Base-by-base conservation (phyloP, 805 yeast species). In the Scheffersomyces lignosus region DNA sequence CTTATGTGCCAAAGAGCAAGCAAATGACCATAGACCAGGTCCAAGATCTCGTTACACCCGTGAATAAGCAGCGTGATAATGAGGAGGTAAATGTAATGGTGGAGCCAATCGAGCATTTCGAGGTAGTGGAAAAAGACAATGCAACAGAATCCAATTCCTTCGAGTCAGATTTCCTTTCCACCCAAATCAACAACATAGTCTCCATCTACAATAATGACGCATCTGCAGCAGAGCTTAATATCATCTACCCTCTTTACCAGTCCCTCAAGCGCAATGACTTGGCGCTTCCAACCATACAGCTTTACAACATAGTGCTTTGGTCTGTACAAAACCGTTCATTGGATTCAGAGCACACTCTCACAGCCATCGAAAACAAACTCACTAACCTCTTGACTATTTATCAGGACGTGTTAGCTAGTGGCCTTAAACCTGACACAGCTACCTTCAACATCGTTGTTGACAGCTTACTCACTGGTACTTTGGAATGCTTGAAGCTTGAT, bases 331-430 rank as follows among this genome's bases (percentile, higher is more conserved):
- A 56, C 29, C 70, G 93, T 56, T 49, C 65, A 3, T 58, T 77
- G 26, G 75, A 75, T 38, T 33, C 43, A 3, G 61, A 56, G 15
- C 8, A 30, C 3, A 36, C 48, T 3, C 38, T 62, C 4, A 56
- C 45, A 43, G 66, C 80, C 17, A 58, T 77, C 5, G 88, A 84
- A 53, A 73, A 72, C 31, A 76, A 74, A 52, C 66, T 84, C 54
- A 82, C 86, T 2, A 77, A 73, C 36, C 55, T 84, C 40, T 61
- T 84, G 44, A 81, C 78, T 15, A 79, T 82, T 24, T 84, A 84
- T 52, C 85, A 84, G 34, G 89, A 82, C 48, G 62, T 83, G 53
- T 65, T 84, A 26, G 35, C 34, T 15, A 67, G 71, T 45, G 69
- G 66, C 42, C 41, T 77, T 27, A 80, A 77, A 52, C 93, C 93